phyloP scores from a whole-genome alignment of 2,329 filamentous ascomycete species.

The Thielaviopsis punctulata region DNA sequence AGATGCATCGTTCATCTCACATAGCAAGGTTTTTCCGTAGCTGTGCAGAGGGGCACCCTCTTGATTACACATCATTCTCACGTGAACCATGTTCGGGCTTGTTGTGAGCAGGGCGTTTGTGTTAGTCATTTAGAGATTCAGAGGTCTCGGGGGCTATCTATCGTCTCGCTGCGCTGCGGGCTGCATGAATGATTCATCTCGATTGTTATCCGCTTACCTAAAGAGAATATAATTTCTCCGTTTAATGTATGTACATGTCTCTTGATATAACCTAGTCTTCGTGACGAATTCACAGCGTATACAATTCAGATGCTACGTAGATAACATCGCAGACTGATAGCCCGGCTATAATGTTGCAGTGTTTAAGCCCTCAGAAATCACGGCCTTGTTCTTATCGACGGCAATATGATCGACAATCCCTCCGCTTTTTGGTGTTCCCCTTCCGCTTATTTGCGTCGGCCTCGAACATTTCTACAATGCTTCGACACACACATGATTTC shows the following conservation, averaged over 20 bases:
- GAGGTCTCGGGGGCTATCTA: too few species aligned
- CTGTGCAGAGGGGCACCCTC: background rate
- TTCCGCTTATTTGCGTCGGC: background rate
- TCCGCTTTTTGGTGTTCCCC: background rate
- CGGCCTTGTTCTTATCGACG: background rate
- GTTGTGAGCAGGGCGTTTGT: too few species aligned
- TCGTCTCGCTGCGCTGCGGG: background rate
- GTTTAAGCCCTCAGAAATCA: too few species aligned
- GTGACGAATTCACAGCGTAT: too few species aligned
- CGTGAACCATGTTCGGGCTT: background rate
- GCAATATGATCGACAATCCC: background rate
- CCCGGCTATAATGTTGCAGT: too few species aligned
- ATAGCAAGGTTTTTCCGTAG: too few species aligned
- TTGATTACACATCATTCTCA: background rate
- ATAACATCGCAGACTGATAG: too few species aligned
- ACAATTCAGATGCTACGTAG: too few species aligned
- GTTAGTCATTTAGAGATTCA: too few species aligned
- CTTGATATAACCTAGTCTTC: too few species aligned
- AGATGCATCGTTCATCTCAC: background rate
- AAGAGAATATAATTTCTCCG: background rate
- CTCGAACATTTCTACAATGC: background rate
- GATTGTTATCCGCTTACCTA: background rate
- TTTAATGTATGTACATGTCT: too few species aligned
- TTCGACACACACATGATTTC: background rate
- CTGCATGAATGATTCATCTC: background rate